Percentiles rank a stretch among this genome's conserved stretches.
These are phyloP conservation scores for Xerocomellus chrysenteron DNA, from an alignment of 768 basidiomycete species.

Conservation along the genomic window DNA sequence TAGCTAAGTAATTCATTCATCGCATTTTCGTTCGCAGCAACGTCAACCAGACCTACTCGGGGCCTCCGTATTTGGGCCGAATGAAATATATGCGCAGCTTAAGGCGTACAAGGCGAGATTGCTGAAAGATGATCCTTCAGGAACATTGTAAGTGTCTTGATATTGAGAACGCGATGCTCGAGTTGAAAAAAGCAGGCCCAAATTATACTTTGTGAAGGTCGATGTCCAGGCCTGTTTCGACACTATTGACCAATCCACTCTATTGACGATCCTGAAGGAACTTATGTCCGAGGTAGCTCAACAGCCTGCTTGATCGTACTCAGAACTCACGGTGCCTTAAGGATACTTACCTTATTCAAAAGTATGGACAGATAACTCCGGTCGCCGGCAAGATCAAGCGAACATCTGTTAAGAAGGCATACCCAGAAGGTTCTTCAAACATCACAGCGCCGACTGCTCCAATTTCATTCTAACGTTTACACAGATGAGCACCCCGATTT, in stretches of 20 bases:
- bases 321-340: conserved; percentile 28
- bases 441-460: not conserved
- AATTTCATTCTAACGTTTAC: not conserved
- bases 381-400: conserved; percentile 57
- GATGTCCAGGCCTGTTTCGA: conserved; percentile 98
- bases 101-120: conserved; percentile 66
- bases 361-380: conserved; percentile 64
- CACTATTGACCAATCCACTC: conserved; percentile 85
- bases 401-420: conserved; percentile 57
- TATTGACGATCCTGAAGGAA: conserved; percentile 72
- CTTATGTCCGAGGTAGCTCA: conserved; percentile 66
- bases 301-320: not conserved
- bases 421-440: conserved; percentile 55
- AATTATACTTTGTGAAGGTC: conserved; percentile 93
- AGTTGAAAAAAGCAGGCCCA: conserved; percentile 53
- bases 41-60: conserved; percentile 65
- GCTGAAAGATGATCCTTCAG: conserved; percentile 35
- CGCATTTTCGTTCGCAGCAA: conserved; percentile 44
- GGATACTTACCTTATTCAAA: conserved; percentile 73
- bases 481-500: conserved; percentile 80
- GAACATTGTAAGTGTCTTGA: conserved; percentile 49
- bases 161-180: not conserved
- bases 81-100: conserved; percentile 77
- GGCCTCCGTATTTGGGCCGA: conserved; percentile 77
- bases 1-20: not conserved